Conservation (phyloP, 805 yeast species). For the Candida arabinofermentans region DNA sequence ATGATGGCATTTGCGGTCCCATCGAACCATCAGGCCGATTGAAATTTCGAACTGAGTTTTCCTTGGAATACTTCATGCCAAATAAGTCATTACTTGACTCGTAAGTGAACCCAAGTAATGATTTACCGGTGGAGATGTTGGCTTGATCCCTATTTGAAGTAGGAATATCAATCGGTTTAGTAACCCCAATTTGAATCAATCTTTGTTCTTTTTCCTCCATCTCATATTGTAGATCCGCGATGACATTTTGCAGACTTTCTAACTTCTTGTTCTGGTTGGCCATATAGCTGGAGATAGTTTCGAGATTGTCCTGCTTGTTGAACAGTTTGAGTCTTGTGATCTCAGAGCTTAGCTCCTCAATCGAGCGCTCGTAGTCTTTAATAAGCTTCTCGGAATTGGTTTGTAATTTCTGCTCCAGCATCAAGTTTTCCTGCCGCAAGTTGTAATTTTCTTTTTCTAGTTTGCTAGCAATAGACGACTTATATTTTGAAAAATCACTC, state of each 20-base stretch:
- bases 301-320: background rate
- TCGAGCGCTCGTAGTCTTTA: background rate
- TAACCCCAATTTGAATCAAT: constrained; percentile 13
- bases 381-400: background rate
- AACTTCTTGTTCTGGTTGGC: constrained; percentile 11
- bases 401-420: background rate
- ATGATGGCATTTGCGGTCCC: background rate
- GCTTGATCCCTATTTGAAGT: background rate
- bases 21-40: background rate
- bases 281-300: background rate
- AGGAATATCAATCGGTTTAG: constrained; percentile 25
- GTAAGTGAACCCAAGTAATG: constrained; percentile 6
- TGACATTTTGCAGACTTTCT: constrained; percentile 3
- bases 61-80: background rate
- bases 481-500: background rate
- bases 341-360: background rate
- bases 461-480: background rate
- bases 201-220: constrained; percentile 14
- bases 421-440: background rate
- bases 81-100: constrained; percentile 7
- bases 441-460: background rate
- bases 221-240: constrained; percentile 8
- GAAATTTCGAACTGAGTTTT: background rate
- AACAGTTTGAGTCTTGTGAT: background rate
- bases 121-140: background rate